Evolutionary conservation across 2,329 filamentous ascomycete genomes (phyloP).

Genomic region (Volutella citrinella): DNA sequence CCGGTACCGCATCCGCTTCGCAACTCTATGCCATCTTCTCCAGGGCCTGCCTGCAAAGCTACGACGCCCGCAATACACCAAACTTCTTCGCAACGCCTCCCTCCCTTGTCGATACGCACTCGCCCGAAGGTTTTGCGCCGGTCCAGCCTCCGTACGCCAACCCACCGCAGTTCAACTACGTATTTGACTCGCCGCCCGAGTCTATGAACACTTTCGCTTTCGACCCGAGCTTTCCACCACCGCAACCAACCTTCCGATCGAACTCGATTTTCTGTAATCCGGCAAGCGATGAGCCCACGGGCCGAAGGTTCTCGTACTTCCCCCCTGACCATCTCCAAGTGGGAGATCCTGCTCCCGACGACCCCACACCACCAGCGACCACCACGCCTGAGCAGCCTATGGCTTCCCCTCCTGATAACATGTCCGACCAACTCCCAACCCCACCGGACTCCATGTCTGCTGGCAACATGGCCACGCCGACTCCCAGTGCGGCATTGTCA

Average conservation of each 20-base stretch:
- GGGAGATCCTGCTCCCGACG: conserved; percentile 31
- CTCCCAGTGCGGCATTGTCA: conserved; percentile 34
- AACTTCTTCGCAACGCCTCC: conserved; percentile 35
- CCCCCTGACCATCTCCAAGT: conserved; percentile 50
- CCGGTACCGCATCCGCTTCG: conserved; percentile 79
- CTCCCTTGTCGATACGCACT: conserved; percentile 28
- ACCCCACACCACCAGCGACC: conserved; percentile 32
- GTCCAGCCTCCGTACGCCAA: conserved; percentile 40
- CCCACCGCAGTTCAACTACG: conserved; percentile 56
- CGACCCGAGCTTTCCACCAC: conserved; percentile 39
- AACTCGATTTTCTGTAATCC: conserved; percentile 65
- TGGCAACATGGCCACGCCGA: conserved; percentile 26
- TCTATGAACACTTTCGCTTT: conserved; percentile 46
- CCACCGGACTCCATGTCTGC: conserved; percentile 42
- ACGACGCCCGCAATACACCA: conserved; percentile 53
- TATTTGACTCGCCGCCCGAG: conserved; percentile 55
- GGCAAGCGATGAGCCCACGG: conserved; percentile 49
- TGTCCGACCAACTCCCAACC: conserved; percentile 37
- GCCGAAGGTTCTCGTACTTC: conserved; percentile 62
- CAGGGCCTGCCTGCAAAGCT: conserved; percentile 82
- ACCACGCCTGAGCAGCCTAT: conserved; percentile 26
- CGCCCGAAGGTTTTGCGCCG: conserved; percentile 28
- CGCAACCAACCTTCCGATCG: conserved; percentile 58
- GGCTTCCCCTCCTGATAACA: conserved; percentile 27
- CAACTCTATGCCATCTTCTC: conserved; percentile 86